Base-by-base conservation (phyloP, 306 rosid species). In the Adenanthera pavonina region DNA sequence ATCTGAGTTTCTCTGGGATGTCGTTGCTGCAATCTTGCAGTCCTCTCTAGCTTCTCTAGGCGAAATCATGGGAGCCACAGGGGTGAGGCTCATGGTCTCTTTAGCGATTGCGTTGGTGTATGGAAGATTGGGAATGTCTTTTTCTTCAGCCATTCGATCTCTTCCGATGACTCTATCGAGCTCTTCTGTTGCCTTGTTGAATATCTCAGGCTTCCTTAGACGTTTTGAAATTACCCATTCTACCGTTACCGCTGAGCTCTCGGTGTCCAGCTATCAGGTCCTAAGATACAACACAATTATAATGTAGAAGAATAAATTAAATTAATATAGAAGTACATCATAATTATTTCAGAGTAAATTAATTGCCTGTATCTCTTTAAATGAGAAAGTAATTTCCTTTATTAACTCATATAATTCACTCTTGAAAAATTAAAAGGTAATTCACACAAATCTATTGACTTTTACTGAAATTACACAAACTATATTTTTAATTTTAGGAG, bases 81-180 rank as follows among this genome's bases (percentile, higher is more conserved):
- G 97, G 85, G 92, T 97, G 4, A 94, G 80, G 78, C 98, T 85
- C 97, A 94, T 91, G 30, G 86, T 81, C 79, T 94, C 98, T 48
- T 94, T 92, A 0, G 47, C 87, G 46, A 94, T 91, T 5, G 93
- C 86, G 46, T 83, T 68, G 0, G 92, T 5, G 71, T 84, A 92
- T 0, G 97, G 93, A 9, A 94, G 72, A 52, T 91, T 84, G 0
- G 19, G 81, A 25, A 94, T 75, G 88, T 94, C 98, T 0, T 88
- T 77, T 79, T 94, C 98, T 81, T 92, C 97, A 20, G 91, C 97
- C 97, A 97, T 92, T 81, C 91, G 88, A 0, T 91, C 92, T 78
- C 87, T 87, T 16, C 97, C 97, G 19, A 91, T 81, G 1, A 94
- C 94, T 16, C 75, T 83, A 70, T 92, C 97, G 19, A 94, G 77